phyloP scores from a whole-genome alignment of 352 stramenopile species.

The Phytophthora meadii region DNA sequence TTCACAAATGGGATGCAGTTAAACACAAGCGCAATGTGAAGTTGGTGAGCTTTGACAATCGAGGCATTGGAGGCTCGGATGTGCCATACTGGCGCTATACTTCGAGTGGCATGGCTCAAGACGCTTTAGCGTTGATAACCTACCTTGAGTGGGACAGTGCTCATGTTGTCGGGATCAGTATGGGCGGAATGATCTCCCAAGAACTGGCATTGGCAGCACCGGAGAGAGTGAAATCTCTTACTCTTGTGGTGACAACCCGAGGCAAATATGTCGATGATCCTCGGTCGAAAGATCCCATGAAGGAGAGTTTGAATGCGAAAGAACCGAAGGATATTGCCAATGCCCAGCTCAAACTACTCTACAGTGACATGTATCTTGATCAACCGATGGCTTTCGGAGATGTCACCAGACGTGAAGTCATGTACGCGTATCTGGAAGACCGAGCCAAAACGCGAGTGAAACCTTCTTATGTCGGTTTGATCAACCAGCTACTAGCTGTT shows the following conservation, averaged over 20 bases:
- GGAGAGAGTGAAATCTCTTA: conserved; percentile 50
- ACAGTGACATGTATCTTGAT: conserved; percentile 35
- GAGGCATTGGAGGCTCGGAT: conserved; percentile 51
- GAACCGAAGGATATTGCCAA: conserved; percentile 38
- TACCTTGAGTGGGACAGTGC: conserved; percentile 49
- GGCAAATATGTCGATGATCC: conserved; percentile 46
- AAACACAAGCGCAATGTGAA: conserved; percentile 38
- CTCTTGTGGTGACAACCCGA: conserved; percentile 54
- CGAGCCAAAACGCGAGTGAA: conserved; percentile 26
- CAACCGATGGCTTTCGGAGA: conserved; percentile 41
- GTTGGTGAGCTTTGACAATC: conserved; percentile 67
- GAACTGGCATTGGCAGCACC: conserved; percentile 52
- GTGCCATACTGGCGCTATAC: conserved; percentile 50
- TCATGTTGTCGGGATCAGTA: conserved; percentile 52
- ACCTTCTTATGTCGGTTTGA: conserved; percentile 14
- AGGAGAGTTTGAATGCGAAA: conserved; percentile 36
- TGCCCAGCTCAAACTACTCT: conserved; percentile 42
- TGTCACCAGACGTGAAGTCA: conserved; percentile 30
- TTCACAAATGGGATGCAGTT: conserved; percentile 42
- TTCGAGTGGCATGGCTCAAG: conserved; percentile 57
- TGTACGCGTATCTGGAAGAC: conserved; percentile 23
- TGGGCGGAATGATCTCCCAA: conserved; percentile 65
- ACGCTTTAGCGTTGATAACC: conserved; percentile 56
- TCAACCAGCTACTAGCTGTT: conserved; percentile 39
- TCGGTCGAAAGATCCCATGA: conserved; percentile 35